These are phyloP conservation scores for Angophora floribunda DNA, from an alignment of 345 rosid genomes.

Conservation along the genomic window DNA sequence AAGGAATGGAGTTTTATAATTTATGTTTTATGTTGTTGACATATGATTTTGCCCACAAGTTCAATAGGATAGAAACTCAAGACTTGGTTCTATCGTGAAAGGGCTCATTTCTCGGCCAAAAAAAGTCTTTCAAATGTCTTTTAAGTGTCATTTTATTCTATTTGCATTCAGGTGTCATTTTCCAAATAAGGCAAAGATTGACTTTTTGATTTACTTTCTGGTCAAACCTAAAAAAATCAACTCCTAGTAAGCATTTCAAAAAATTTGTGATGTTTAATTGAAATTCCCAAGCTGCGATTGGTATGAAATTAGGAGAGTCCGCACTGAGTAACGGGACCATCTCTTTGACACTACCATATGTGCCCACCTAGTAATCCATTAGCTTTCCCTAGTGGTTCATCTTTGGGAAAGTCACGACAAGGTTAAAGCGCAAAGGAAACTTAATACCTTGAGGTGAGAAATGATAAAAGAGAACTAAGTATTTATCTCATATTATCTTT, in stretches of 20 bases:
- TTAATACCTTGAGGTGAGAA: not conserved
- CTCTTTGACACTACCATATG: too few relatives aligned
- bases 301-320: not conserved
- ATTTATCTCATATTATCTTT: not conserved
- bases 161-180: not conserved
- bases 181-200: not conserved
- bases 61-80: not conserved
- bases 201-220: not conserved
- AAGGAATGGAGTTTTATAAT: not conserved
- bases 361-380: too few relatives aligned
- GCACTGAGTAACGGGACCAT: not conserved
- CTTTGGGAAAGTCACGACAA: too few relatives aligned
- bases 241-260: not conserved
- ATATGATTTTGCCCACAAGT: not conserved
- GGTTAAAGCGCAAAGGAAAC: too few relatives aligned
- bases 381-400: too few relatives aligned
- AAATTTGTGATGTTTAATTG: not conserved
- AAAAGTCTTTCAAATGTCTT: not conserved
- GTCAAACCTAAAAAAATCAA: not conserved
- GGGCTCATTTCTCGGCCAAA: not conserved
- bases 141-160: not conserved
- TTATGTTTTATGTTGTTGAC: not conserved
- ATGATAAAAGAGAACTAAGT: too few relatives aligned
- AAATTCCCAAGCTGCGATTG: not conserved
- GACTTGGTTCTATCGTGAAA: not conserved